A percentile compares a stretch with the other conserved stretches of the same genome.
Evolutionary conservation across 495 filamentous ascomycete genomes (phyloP).

Genomic region (Daldinia childiae): DNA sequence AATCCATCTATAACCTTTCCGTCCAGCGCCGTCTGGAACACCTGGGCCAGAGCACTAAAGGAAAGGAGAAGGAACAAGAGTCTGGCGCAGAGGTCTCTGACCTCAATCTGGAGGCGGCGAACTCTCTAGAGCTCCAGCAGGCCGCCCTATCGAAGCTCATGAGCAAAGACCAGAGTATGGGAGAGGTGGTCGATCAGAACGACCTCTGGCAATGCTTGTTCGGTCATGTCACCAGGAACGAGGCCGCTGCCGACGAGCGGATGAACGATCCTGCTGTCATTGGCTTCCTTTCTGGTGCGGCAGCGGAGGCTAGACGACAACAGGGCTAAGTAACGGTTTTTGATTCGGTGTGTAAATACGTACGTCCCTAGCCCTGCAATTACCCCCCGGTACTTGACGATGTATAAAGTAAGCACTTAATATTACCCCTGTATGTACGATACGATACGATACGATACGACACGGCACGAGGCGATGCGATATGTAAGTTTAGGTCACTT

Average conservation of each 20-base stretch:
- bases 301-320: conserved; percentile 14
- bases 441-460: neutral
- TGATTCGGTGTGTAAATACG: neutral
- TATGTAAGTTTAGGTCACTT: neutral
- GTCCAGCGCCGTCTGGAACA: conserved; percentile 80
- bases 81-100: conserved; percentile 48
- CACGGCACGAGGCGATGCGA: neutral
- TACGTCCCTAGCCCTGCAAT: neutral
- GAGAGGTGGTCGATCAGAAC: conserved; percentile 79
- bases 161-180: conserved; percentile 72
- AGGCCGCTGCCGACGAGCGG: neutral
- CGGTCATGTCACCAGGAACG: conserved; percentile 52
- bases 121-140: conserved; percentile 81
- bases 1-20: conserved; percentile 86
- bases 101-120: conserved; percentile 79
- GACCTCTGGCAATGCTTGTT: conserved; percentile 94
- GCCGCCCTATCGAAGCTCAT: conserved; percentile 73
- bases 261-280: conserved; percentile 14
- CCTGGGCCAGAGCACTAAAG: conserved; percentile 61
- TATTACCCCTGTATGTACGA: neutral
- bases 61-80: conserved; percentile 47
- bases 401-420: neutral
- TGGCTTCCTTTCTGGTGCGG: conserved; percentile 34
- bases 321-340: neutral
- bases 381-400: neutral